Evolutionary conservation across 768 basidiomycete species (phyloP), one percentile per base, ranked within the genome.

Genomic region (Boletus rubropictus): DNA sequence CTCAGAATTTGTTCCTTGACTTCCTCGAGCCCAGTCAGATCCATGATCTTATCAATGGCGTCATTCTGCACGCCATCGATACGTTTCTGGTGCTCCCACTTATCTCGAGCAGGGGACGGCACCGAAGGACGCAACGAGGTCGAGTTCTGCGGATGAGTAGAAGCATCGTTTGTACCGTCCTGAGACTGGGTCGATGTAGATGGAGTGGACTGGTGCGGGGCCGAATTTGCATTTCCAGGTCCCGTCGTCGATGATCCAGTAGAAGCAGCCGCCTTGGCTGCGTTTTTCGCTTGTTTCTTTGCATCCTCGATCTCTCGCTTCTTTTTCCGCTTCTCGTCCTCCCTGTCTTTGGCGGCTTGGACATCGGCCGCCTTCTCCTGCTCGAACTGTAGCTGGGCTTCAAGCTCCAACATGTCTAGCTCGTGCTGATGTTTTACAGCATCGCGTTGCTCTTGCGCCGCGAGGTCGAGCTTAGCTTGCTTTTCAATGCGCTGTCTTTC

Each of bases 41-140:
- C 73, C 82, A 85, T 85, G 51, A 85, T 73, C 4, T 68, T 65
- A 48, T 86, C 84, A n/a, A 86, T 75, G 14, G 74, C 65, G 4
- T 56, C 46, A 44, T 80, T 81, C 17, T 54, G 64, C 3, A 68
- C 72, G 5, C 83, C 82, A n/a, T 79, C 74, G 2, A 78, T 40
- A 1, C 56, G 57, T 59, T 86, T 85, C 62, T 54, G 52, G 15
- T 51, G 18, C 18, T 54, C 52, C 52, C 53, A 54, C 37, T 44
- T 55, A 5, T 53, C 52, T 20, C 52, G 46, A 36, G 52, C 47
- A 9, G 47, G 53, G 1, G 52, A 54, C 1, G 52, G 17, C 11
- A 50, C 41, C 15, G 42, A 53, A 28, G 53, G 51, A 41, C 35
- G 51, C 6, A 42, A 25, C 0, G 45, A 2, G 3, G 24, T 7